Evolutionary conservation across 83 land plant species (phyloP).

Genomic region (Larix sibirica): DNA sequence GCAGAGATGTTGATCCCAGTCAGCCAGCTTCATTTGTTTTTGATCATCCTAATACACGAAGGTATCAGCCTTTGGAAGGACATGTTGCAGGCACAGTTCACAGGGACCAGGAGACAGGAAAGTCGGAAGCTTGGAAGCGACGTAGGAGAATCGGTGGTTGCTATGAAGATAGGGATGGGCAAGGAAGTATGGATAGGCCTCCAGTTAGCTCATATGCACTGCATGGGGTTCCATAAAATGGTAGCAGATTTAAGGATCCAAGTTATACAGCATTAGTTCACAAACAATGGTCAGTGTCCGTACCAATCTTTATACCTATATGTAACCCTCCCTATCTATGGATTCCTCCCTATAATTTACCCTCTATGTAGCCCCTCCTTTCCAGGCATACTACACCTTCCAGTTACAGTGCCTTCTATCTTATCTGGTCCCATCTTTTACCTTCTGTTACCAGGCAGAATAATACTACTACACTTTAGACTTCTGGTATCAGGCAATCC

Average conservation of each 20-base stretch:
- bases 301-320: no score
- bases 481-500: no score
- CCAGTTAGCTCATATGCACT: slow-evolving; percentile 18
- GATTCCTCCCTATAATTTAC: no score
- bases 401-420: no score
- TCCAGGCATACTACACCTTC: no score
- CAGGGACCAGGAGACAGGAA: slow-evolving; percentile 44
- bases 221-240: slow-evolving; percentile 33
- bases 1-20: slow-evolving; percentile 47
- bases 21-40: slow-evolving; percentile 8
- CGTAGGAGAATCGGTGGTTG: slow-evolving; percentile 42
- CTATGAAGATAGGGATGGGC: slow-evolving; percentile 18
- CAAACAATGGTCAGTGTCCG: no score
- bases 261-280: slow-evolving; percentile 4
- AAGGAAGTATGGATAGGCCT: neutral
- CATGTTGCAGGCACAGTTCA: slow-evolving; percentile 28
- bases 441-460: no score
- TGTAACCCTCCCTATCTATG: no score
- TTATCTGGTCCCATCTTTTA: no score
- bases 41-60: slow-evolving; percentile 22
- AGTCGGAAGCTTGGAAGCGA: slow-evolving; percentile 82
- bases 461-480: no score
- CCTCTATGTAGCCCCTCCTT: no score
- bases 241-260: slow-evolving; percentile 35
- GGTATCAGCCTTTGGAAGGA: slow-evolving; percentile 19